A percentile compares a stretch with the other conserved stretches of the same genome.
Conservation (phyloP, 331 rosid genomes). For the Quercus lobata region DNA sequence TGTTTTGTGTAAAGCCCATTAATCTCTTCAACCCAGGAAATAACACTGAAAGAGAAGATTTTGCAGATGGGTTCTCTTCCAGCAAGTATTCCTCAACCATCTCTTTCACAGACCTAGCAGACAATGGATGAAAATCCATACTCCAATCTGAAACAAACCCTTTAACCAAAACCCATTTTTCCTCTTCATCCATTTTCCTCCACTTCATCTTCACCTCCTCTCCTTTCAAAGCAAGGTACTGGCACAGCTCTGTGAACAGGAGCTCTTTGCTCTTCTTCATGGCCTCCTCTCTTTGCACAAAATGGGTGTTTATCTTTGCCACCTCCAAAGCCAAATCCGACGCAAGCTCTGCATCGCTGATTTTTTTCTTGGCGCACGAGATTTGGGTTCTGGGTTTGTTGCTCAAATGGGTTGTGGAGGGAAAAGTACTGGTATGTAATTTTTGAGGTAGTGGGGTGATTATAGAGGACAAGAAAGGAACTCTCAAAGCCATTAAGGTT, state of each 20-base stretch:
- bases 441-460: constrained; percentile 9
- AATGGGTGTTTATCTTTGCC: constrained; percentile 37
- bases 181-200: constrained; percentile 56
- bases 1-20: constrained; percentile 47
- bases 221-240: constrained; percentile 38
- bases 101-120: constrained; percentile 46
- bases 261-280: constrained; percentile 64
- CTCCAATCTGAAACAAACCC: constrained; percentile 63
- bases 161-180: constrained; percentile 43
- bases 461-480: constrained; percentile 8
- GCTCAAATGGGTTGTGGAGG: constrained; percentile 7
- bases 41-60: constrained; percentile 12
- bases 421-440: neutral
- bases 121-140: constrained; percentile 70
- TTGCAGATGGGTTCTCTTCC: constrained; percentile 30
- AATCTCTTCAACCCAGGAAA: constrained; percentile 43
- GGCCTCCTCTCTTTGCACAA: constrained; percentile 53
- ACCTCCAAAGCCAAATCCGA: constrained; percentile 46
- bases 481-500: constrained; percentile 37
- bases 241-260: constrained; percentile 57
- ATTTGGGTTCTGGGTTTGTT: constrained; percentile 26
- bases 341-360: constrained; percentile 53
- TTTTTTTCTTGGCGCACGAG: constrained; percentile 30
- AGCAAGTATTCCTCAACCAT: constrained; percentile 68
- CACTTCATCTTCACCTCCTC: constrained; percentile 51